phyloP scores from a whole-genome alignment of 495 filamentous ascomycete genomes.

The Neurospora tetrasperma region DNA sequence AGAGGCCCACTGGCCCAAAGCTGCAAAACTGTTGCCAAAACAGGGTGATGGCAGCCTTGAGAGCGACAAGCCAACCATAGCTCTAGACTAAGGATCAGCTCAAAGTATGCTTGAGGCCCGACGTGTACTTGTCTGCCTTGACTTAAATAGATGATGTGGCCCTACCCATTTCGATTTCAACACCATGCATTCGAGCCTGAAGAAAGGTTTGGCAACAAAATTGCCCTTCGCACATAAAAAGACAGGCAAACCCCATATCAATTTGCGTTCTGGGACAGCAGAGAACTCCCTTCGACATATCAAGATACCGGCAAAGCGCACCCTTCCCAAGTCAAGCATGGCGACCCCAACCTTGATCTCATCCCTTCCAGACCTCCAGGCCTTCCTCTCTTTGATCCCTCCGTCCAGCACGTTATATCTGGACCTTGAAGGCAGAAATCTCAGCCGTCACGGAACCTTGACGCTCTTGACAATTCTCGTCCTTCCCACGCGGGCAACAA shows the following conservation, averaged over 20 bases:
- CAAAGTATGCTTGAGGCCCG: neutral
- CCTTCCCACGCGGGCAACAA: slow-evolving; percentile 7
- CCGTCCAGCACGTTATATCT: slow-evolving; percentile 32
- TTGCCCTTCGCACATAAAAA: neutral
- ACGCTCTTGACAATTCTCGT: slow-evolving; percentile 39
- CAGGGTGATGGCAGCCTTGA: neutral
- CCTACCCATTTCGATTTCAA: neutral
- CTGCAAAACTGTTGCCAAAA: too few relatives aligned
- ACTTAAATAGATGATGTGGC: neutral
- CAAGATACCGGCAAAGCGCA: neutral
- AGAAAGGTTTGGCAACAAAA: neutral
- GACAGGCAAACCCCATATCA: neutral
- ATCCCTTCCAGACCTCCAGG: neutral
- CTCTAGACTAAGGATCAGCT: neutral
- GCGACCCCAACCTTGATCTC: slow-evolving; percentile 2
- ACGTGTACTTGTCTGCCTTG: neutral
- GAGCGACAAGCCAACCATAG: neutral
- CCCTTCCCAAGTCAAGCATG: neutral
- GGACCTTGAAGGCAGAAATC: slow-evolving; percentile 45
- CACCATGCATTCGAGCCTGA: neutral
- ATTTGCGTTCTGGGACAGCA: neutral
- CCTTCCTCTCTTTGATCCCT: neutral
- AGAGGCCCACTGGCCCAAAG: neutral
- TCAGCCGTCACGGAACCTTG: slow-evolving; percentile 38
- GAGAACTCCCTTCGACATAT: neutral